A percentile compares a stretch with the other conserved stretches of the same genome.
phyloP scores from a whole-genome alignment of 352 stramenopile species.

The Thraustochytrium sp. region DNA sequence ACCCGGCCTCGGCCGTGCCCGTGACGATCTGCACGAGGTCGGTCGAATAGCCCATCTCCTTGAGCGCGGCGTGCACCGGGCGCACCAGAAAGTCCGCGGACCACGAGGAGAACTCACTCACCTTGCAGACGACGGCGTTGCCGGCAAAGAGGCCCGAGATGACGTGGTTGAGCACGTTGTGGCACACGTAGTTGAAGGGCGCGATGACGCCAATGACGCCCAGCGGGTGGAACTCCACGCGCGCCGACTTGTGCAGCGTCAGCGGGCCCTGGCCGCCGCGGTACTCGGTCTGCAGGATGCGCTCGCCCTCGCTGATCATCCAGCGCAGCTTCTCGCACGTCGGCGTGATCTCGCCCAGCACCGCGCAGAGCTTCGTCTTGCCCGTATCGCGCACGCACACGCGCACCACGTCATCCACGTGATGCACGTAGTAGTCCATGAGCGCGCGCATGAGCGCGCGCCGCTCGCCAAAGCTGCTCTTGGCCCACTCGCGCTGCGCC shows the following conservation, averaged over 20 bases:
- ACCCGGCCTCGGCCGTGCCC: conserved; percentile 69
- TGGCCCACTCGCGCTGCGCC: conserved; percentile 67
- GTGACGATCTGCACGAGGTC: conserved; percentile 62
- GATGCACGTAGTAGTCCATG: conserved; percentile 59
- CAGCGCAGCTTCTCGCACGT: conserved; percentile 80
- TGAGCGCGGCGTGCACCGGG: conserved; percentile 61
- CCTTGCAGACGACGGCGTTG: conserved; percentile 79
- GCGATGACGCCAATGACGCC: conserved; percentile 57
- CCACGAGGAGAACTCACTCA: conserved; percentile 75
- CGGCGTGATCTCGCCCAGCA: conserved; percentile 65
- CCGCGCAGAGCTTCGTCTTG: conserved; percentile 61
- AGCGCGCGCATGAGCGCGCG: conserved; percentile 58
- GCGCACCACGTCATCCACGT: conserved; percentile 68
- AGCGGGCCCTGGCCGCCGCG: conserved; percentile 60
- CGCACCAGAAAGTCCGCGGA: conserved; percentile 56
- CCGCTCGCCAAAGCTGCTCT: conserved; percentile 66
- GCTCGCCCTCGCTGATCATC: conserved; percentile 64
- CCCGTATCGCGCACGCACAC: conserved; percentile 65
- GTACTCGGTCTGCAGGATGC: conserved; percentile 58
- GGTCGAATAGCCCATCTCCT: conserved; percentile 63
- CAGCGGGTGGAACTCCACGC: conserved; percentile 76
- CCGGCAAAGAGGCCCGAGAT: conserved; percentile 71
- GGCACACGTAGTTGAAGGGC: conserved; percentile 74
- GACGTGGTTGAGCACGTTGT: conserved; percentile 82
- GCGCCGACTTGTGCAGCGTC: conserved; percentile 73